These are phyloP conservation scores for Lizanozyma gosingica DNA, from an alignment of 1,139 yeast genomes.

Conservation along the genomic window DNA sequence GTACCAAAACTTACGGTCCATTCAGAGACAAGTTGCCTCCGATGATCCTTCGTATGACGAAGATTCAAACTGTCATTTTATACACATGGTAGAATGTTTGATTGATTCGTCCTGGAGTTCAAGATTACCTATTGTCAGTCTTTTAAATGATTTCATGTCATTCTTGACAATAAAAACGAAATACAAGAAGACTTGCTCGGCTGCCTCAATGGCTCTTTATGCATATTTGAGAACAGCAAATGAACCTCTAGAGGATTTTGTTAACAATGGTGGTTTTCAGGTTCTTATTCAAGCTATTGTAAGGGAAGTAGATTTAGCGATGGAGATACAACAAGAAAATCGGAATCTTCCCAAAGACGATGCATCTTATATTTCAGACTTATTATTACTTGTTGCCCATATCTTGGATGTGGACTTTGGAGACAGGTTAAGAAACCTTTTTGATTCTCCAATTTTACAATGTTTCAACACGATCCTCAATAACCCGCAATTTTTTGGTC, in stretches of 20 bases:
- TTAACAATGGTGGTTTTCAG: slow-evolving; percentile 57
- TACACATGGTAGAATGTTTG: slow-evolving; percentile 50
- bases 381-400: slow-evolving; percentile 55
- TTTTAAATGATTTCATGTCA: slow-evolving; percentile 56
- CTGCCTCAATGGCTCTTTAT: slow-evolving; percentile 56
- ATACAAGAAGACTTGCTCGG: slow-evolving; percentile 51
- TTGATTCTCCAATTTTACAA: slow-evolving; percentile 69
- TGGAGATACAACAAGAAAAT: slow-evolving; percentile 45
- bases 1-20: slow-evolving; percentile 60
- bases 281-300: slow-evolving; percentile 52
- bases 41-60: slow-evolving; percentile 20
- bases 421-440: slow-evolving; percentile 74
- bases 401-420: slow-evolving; percentile 69
- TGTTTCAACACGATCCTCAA: slow-evolving; percentile 52
- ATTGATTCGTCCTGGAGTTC: slow-evolving; percentile 28
- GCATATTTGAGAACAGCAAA: slow-evolving; percentile 40
- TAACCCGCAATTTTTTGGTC: slow-evolving; percentile 62
- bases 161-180: slow-evolving; percentile 47
- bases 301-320: slow-evolving; percentile 60
- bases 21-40: slow-evolving; percentile 39
- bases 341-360: slow-evolving; percentile 46
- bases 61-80: slow-evolving; percentile 32
- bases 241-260: slow-evolving; percentile 49
- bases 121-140: slow-evolving; percentile 53
- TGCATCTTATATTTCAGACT: slow-evolving; percentile 41